Conservation (phyloP, 352 stramenopile genomes). For the Phytophthora constricta region DNA sequence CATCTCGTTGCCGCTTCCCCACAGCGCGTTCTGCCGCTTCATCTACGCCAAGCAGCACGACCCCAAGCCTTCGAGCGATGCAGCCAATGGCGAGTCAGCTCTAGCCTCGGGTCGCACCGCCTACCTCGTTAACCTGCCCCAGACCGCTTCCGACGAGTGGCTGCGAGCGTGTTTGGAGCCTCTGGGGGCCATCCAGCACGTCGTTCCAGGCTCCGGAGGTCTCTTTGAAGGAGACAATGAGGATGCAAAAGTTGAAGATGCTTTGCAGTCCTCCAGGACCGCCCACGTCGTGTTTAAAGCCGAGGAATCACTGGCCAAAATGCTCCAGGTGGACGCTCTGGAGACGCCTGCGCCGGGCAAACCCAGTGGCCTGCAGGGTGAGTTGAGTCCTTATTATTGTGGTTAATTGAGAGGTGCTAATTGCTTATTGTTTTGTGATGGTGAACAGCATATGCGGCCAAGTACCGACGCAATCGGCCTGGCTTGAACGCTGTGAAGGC, state of each 20-base stretch:
- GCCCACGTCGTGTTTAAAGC: conserved; percentile 84
- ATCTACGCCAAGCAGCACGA: conserved; percentile 83
- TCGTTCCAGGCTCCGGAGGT: conserved; percentile 36
- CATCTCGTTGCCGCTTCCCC: conserved; percentile 69
- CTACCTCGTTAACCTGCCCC: conserved; percentile 80
- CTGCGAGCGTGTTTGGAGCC: conserved; percentile 56
- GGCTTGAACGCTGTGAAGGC: conserved; percentile 70
- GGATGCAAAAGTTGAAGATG: conserved; percentile 19
- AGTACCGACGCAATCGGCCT: conserved; percentile 76
- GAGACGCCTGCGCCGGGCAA: conserved; percentile 37
- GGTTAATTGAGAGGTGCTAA: background rate
- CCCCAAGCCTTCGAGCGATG: conserved; percentile 37
- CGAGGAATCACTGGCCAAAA: conserved; percentile 57
- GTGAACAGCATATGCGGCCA: conserved; percentile 48
- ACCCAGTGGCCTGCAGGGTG: conserved; percentile 46
- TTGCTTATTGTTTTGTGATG: conserved; percentile 1
- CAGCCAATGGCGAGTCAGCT: conserved; percentile 39
- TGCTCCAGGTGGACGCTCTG: conserved; percentile 52
- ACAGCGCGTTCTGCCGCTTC: conserved; percentile 69
- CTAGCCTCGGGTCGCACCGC: conserved; percentile 70
- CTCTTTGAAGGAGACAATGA: conserved; percentile 11
- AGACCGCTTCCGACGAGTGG: conserved; percentile 53
- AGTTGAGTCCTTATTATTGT: background rate
- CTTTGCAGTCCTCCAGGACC: conserved; percentile 42
- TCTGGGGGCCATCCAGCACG: conserved; percentile 68